These are phyloP conservation scores for Diphasiastrum complanatum DNA, from an alignment of 83 land plant genomes.

Conservation along the genomic window DNA sequence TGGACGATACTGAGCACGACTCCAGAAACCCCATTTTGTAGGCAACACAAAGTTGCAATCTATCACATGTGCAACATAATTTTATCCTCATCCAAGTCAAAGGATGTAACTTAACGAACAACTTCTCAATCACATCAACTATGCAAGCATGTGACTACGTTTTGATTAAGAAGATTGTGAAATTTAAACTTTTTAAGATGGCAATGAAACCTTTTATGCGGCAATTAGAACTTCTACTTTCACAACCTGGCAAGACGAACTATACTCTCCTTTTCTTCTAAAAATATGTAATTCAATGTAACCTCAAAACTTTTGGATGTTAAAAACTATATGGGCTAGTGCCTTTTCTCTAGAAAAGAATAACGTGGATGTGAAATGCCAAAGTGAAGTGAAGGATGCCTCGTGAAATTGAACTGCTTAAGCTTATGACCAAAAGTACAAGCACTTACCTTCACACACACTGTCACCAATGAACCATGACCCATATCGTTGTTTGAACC, in stretches of 20 bases:
- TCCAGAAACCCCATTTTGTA: too few relatives aligned
- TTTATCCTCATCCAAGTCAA: too few relatives aligned
- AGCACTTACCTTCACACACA: slow-evolving; percentile 68
- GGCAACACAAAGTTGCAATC: too few relatives aligned
- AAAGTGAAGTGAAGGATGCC: too few relatives aligned
- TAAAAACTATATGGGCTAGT: not conserved
- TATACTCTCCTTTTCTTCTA: not conserved
- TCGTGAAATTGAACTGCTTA: too few relatives aligned
- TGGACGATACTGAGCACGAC: too few relatives aligned
- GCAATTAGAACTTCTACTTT: too few relatives aligned
- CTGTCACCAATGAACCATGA: slow-evolving; percentile 84
- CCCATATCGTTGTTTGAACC: slow-evolving; percentile 76
- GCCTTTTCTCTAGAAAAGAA: not conserved
- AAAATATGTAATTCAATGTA: not conserved
- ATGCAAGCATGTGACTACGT: not conserved
- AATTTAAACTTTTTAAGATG: too few relatives aligned
- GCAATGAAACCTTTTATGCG: too few relatives aligned
- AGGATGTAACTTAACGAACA: not conserved
- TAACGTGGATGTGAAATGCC: not conserved
- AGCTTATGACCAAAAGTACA: slow-evolving; percentile 1
- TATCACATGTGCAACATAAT: too few relatives aligned
- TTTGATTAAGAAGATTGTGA: too few relatives aligned
- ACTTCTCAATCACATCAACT: not conserved
- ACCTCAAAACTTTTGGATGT: not conserved
- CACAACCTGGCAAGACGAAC: too few relatives aligned